Percentiles rank a stretch among this genome's conserved stretches.
phyloP scores from a whole-genome alignment of 176 grass and related monocot species.

The Pontederia paniculata region DNA sequence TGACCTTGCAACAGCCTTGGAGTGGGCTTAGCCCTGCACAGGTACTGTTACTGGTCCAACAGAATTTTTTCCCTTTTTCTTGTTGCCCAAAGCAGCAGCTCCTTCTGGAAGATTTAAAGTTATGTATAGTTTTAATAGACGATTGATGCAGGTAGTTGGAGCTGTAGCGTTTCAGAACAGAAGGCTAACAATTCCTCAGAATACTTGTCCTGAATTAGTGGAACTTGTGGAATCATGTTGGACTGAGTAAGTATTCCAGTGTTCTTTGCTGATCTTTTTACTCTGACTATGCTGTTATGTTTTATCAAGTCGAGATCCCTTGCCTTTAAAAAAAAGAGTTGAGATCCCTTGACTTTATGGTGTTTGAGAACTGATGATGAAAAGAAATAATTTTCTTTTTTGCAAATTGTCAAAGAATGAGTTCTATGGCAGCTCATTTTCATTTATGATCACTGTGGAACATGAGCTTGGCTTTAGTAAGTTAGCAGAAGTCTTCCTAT shows the following conservation, averaged over 20 bases:
- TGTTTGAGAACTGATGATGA: too few species aligned
- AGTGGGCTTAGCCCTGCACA: conserved; percentile 59
- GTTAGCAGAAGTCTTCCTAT: too few species aligned
- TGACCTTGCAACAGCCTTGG: conserved; percentile 86
- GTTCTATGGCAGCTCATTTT: too few species aligned
- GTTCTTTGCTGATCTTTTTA: too few species aligned
- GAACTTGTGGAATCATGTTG: conserved; percentile 70
- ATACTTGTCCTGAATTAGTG: conserved; percentile 42
- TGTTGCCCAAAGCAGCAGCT: not conserved
- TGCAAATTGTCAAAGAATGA: too few species aligned
- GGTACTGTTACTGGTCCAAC: conserved; percentile 14
- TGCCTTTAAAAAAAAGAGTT: too few species aligned
- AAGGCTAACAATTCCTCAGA: conserved; percentile 58
- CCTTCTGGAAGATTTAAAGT: not conserved
- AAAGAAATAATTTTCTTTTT: too few species aligned
- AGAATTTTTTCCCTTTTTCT: not conserved
- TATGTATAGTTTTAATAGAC: conserved; percentile 6
- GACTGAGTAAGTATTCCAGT: conserved; percentile 40
- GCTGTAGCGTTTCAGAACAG: conserved; percentile 63
- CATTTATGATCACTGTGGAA: too few species aligned
- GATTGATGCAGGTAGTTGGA: conserved; percentile 48
- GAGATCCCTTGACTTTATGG: too few species aligned
- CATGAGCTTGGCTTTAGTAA: too few species aligned
- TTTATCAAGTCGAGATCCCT: too few species aligned
- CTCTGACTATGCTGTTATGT: too few species aligned